Conservation (phyloP, 441 rosid genomes). For the Lepidium campestre region DNA sequence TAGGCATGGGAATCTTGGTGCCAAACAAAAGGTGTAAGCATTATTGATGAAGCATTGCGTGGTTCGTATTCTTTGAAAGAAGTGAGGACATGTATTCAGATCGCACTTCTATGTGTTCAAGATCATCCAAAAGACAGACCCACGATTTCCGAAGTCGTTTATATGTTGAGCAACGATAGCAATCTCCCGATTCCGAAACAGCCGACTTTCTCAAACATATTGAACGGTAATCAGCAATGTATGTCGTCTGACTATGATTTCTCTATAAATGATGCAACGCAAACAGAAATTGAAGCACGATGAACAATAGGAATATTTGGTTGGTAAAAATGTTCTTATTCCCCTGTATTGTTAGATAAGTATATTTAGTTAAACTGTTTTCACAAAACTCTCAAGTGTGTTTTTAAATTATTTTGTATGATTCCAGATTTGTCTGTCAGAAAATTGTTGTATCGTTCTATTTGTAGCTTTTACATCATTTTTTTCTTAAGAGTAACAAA, state of each 20-base stretch:
- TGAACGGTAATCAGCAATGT: background rate
- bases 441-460: background rate
- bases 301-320: background rate
- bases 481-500: background rate
- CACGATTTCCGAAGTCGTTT: conserved; percentile 19
- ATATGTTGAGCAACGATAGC: conserved; percentile 30
- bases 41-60: too few species aligned
- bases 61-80: too few species aligned
- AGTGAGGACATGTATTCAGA: conserved; percentile 16
- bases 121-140: conserved; percentile 35
- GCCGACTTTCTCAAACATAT: conserved; percentile 14
- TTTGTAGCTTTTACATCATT: background rate
- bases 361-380: background rate
- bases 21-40: too few species aligned
- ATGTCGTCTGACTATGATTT: background rate
- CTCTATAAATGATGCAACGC: background rate
- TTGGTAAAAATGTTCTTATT: background rate
- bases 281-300: background rate
- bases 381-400: background rate
- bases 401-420: background rate
- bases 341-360: background rate
- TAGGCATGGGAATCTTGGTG: too few species aligned
- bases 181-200: conserved; percentile 26
- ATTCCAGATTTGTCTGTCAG: background rate
- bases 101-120: conserved; percentile 44